These are phyloP conservation scores for Salix purpurea DNA, from an alignment of 345 rosid species.

Conservation along the genomic window DNA sequence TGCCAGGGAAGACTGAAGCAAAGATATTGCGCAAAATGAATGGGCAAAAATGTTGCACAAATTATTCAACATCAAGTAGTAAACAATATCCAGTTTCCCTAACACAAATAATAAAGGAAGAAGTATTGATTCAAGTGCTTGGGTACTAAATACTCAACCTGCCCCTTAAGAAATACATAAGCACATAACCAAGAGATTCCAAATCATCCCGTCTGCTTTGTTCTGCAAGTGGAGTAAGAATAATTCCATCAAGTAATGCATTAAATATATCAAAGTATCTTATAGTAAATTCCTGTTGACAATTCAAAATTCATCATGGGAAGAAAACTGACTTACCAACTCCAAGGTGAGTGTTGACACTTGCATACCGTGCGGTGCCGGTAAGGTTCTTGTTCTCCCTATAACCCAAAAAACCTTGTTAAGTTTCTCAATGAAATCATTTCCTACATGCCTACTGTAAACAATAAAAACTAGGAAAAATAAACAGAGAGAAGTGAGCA, in stretches of 20 bases:
- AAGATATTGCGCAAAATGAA: slow-evolving; percentile 9
- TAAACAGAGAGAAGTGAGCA: background rate
- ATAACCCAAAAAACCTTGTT: slow-evolving; percentile 15
- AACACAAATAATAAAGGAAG: background rate
- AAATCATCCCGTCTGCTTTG: slow-evolving; percentile 99
- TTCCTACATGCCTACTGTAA: background rate
- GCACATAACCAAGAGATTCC: slow-evolving; percentile 97
- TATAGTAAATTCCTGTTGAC: background rate
- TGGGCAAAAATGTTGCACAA: slow-evolving; percentile 6
- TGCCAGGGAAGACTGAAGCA: slow-evolving; percentile 93
- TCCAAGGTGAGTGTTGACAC: slow-evolving; percentile 96
- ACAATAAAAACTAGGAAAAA: background rate
- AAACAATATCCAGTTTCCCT: background rate
- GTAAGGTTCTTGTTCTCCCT: slow-evolving; percentile 97
- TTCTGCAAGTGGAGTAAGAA: slow-evolving; percentile 43
- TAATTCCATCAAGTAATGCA: background rate
- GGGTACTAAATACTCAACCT: slow-evolving; percentile 41
- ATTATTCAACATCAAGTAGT: background rate
- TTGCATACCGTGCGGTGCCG: slow-evolving; percentile 98
- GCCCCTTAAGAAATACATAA: slow-evolving; percentile 95
- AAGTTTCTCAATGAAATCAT: background rate
- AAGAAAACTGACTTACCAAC: slow-evolving; percentile 55
- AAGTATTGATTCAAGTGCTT: background rate
- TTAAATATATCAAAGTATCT: background rate
- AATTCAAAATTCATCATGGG: background rate